Evolutionary conservation across 495 filamentous ascomycete genomes (phyloP), one percentile per base, ranked within the genome.

Genomic region (Trypethelium eluteriae): DNA sequence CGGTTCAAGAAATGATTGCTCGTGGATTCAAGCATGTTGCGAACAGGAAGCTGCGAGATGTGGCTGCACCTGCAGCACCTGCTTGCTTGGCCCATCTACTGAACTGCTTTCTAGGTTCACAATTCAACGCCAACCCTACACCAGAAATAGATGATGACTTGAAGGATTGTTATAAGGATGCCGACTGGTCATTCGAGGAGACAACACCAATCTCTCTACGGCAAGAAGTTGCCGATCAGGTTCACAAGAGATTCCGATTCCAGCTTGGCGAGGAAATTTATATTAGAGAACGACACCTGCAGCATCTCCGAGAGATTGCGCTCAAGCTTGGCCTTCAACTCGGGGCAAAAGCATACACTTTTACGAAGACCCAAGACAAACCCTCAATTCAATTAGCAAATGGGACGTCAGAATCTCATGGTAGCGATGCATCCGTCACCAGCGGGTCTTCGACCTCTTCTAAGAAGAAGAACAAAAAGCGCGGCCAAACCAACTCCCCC

Each of bases 11-110:
- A 80, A 97, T 97, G 89, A 84, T 98, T 71, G 83, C 90, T 12
- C 86, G 95, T 80, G 86, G 86, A 34, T 96, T 96, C 83, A 99
- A 99, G 84, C 92, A 99, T 77, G 79, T 94, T 68, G 85, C 90
- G 32, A 86, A 90, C 78, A 80, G 82, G 70, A 89, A 93, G 73
- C 79, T 98, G 68, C 86, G 89, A 68, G 84, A 89, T 62, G 78
- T 98, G n/a, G 90, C 95, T 14, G 79, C 86, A 64, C 85, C 88
- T 5, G 85, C 97, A 63, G 85, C 88, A 35, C 81, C 89, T 36
- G 80, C 89, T 32, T 93, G 89, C 76, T 75, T 93, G 68, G 80
- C 92, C 9, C 95, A 99, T 76, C 81, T 99, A 66, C 82, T 98
- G 74, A 99, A 99, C 81, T 98, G 95, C 77, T 80, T 99, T 16